Base-by-base conservation (phyloP, 495 filamentous ascomycete genomes). In the Talaromyces wortmannii region DNA sequence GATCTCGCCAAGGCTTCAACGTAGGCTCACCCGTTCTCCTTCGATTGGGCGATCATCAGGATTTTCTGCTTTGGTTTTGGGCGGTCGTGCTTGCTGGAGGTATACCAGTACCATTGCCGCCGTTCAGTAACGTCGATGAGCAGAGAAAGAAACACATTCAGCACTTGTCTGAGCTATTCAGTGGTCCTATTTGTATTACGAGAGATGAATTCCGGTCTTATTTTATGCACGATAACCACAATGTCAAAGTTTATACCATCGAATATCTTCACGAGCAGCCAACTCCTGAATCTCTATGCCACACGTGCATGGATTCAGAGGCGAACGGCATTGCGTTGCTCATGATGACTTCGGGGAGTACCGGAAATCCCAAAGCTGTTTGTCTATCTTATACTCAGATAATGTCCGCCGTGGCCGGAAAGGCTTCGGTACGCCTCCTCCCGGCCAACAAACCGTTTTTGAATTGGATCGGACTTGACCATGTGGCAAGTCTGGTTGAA, bases 281-380 rank as follows among this genome's bases (percentile, higher is more conserved):
- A 13, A 2, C 17, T 13, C 10, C 16, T 17, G 7, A 18, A 45
- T 15, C 40, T 2, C 11, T 15, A 43, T 43, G 4, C 2, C 40
- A 43, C 2, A 2, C 40, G 2, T 15, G 40, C 4, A 43, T 43
- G n/a, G 40, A 43, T 43, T 43, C 40, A 15, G 11, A 43, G 2
- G 2, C 40, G 2, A 33, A 31, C 33, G 65, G 66, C 48, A 13
- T 60, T 0, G 63, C 67, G 0, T 66, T 69, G 5, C 59, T 83
- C 6, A 78, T 83, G 77, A 63, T 85, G 7, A 85, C 81, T 4
- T 85, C 81, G 23, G 81, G 82, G 0, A 79, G 72, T 57, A 80
- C 75, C 10, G 79, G 80, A 3, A 67, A 74, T 42, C 57, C 79
- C n/a, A 84, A 85, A 59, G 81, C 78, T 0, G 81, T 83, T 2